phyloP scores from a whole-genome alignment of 2,329 filamentous ascomycete genomes.

The Davidsoniella eucalypti region DNA sequence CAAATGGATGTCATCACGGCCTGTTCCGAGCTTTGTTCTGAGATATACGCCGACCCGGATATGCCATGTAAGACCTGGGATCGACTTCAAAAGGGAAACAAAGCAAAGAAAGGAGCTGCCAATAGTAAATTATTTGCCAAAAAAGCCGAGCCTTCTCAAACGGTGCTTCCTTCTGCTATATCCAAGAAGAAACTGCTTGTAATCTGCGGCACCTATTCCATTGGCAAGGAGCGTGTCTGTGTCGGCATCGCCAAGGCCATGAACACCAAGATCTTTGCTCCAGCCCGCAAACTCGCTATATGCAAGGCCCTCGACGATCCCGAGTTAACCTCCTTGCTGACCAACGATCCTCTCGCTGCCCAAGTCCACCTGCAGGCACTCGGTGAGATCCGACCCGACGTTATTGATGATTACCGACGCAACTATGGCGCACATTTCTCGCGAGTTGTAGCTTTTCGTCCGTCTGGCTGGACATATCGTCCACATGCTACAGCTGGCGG shows the following conservation, averaged over 20 bases:
- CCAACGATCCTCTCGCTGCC: conserved; percentile 61
- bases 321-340: conserved; percentile 63
- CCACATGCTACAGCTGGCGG: conserved; percentile 28
- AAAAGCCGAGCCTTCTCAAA: conserved; percentile 12
- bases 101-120: conserved; percentile 19
- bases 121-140: conserved; percentile 33
- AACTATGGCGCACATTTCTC: conserved; percentile 67
- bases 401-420: conserved; percentile 74
- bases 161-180: conserved; percentile 18
- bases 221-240: conserved; percentile 94
- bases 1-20: conserved; percentile 77
- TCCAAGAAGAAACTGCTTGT: conserved; percentile 43
- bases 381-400: conserved; percentile 85
- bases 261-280: conserved; percentile 75
- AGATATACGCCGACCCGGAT: conserved; percentile 48
- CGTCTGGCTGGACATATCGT: conserved; percentile 86
- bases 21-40: conserved; percentile 76
- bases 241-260: conserved; percentile 79
- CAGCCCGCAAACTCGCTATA: conserved; percentile 66
- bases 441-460: conserved; percentile 77
- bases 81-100: conserved; percentile 14
- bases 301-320: conserved; percentile 73
- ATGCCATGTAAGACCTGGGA: conserved; percentile 32
- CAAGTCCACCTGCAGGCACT: conserved; percentile 97
- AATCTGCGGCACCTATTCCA: conserved; percentile 91